A percentile compares a stretch with the other conserved stretches of the same genome.
These are phyloP conservation scores for Blastobotrys ciferrii DNA, from an alignment of 1,139 yeast genomes.

Conservation along the genomic window DNA sequence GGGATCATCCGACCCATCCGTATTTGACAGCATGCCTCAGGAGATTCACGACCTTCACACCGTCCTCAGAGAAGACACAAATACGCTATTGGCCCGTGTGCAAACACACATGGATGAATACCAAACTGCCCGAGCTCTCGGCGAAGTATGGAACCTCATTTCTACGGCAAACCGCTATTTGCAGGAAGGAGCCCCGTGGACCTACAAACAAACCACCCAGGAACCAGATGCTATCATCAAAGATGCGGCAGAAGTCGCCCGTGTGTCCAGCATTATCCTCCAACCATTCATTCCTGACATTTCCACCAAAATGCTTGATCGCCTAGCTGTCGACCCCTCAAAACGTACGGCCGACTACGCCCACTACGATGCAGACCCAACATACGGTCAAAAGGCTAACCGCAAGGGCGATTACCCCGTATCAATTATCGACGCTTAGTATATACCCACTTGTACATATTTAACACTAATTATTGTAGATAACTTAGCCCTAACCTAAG, in stretches of 20 bases:
- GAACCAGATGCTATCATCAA: slow-evolving; percentile 50
- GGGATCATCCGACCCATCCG: not conserved
- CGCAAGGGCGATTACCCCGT: slow-evolving; percentile 40
- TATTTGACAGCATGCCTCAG: slow-evolving; percentile 5
- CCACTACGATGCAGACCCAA: slow-evolving; percentile 46
- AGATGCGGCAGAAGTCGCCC: slow-evolving; percentile 65
- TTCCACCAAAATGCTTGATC: slow-evolving; percentile 56
- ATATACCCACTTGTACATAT: not conserved
- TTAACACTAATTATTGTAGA: not conserved
- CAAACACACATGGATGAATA: slow-evolving; percentile 45
- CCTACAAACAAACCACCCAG: slow-evolving; percentile 17
- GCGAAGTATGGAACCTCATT: slow-evolving; percentile 58
- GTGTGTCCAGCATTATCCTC: slow-evolving; percentile 65
- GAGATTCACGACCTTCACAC: slow-evolving; percentile 15
- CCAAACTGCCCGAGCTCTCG: slow-evolving; percentile 58
- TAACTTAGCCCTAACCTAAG: no score
- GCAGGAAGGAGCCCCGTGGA: slow-evolving; percentile 57
- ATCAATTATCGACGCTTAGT: slow-evolving; percentile 11
- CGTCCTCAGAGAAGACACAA: slow-evolving; percentile 31
- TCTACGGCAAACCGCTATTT: slow-evolving; percentile 64
- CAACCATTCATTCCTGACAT: slow-evolving; percentile 73
- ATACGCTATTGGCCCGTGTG: slow-evolving; percentile 40
- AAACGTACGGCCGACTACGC: slow-evolving; percentile 47
- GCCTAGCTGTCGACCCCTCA: slow-evolving; percentile 51
- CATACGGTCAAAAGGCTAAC: slow-evolving; percentile 49